Evolutionary conservation across 169 alveolate genomes (phyloP).

Genomic region (Prorocentrum cordatum): DNA sequence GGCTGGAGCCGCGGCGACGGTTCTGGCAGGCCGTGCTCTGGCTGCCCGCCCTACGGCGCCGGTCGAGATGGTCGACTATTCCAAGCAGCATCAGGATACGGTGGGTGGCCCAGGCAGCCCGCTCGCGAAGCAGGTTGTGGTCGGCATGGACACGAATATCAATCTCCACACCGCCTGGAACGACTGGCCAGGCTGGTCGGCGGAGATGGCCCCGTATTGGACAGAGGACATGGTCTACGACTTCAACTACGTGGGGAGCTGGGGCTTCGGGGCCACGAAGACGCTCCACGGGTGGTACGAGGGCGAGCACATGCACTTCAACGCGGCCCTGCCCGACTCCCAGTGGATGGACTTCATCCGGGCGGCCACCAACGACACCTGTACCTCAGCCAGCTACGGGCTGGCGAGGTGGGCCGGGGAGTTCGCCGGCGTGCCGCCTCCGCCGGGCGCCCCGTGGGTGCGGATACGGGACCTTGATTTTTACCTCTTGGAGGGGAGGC

Average conservation of each 20-base stretch:
- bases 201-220: neutral
- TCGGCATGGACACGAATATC: neutral
- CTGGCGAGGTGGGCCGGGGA: neutral
- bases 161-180: neutral
- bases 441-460: neutral
- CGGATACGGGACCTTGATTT: neutral
- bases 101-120: neutral
- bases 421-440: neutral
- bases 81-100: too few relatives aligned
- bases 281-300: neutral
- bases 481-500: neutral
- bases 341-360: neutral
- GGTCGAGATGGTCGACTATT: too few relatives aligned
- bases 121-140: neutral
- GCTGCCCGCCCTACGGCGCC: too few relatives aligned
- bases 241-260: neutral
- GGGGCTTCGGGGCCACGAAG: neutral
- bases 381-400: neutral
- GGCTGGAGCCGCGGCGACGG: too few relatives aligned
- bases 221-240: neutral
- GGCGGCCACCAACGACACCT: neutral
- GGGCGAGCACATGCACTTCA: conserved; percentile 3
- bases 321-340: neutral
- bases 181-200: neutral
- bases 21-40: too few relatives aligned